Base-by-base conservation (phyloP, 164 flowering plant species). In the Vitis amurensis region DNA sequence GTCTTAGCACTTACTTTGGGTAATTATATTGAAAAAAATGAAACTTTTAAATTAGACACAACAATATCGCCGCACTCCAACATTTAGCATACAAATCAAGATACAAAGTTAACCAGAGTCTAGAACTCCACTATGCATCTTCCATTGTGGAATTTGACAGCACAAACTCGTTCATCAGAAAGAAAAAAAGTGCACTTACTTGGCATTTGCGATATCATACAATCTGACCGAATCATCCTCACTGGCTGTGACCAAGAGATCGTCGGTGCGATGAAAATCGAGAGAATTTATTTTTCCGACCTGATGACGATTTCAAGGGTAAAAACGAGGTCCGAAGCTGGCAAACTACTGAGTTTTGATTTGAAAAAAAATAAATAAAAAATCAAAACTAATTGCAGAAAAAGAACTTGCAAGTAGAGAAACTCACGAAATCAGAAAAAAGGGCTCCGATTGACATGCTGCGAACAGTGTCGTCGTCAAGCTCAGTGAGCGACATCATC, bases 201-300 rank as follows among this genome's bases (percentile, higher is more conserved):
- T 90, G 55, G 91, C 98, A 84, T 78, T 90, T 30, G 89, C 87
- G 73, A 87, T 89, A 73, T 93, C 93, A 75, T 85, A 96, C 11
- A 93, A 81, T 15, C 98, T 89, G 48, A 96, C 91, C 0, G 98
- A 96, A 69, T 96, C 98, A 78, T 96, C 99, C 74, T 89, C 99
- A 66, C 92, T 82, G 6, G 98, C 82, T 14, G 97, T 93, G 49
- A 96, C 88, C 71, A 96, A 78, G 49, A 93, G 77, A 84, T 96
- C 99, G 65, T 86, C 90, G n/a, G 87, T 91, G 0, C 99, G 91
- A 78, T 96, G 99, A 77, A 96, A 91, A 85, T 93, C 99, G 68
- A 96, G 70, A 19, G 95, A 87, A 82, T 79, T 85, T 61, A 96
- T 88, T 80, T 88, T 89, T 61, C 97, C 99, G 70, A 68, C 97